These are phyloP conservation scores for Fonsecaea erecta DNA, from an alignment of 2,329 filamentous ascomycete genomes.

Conservation along the genomic window DNA sequence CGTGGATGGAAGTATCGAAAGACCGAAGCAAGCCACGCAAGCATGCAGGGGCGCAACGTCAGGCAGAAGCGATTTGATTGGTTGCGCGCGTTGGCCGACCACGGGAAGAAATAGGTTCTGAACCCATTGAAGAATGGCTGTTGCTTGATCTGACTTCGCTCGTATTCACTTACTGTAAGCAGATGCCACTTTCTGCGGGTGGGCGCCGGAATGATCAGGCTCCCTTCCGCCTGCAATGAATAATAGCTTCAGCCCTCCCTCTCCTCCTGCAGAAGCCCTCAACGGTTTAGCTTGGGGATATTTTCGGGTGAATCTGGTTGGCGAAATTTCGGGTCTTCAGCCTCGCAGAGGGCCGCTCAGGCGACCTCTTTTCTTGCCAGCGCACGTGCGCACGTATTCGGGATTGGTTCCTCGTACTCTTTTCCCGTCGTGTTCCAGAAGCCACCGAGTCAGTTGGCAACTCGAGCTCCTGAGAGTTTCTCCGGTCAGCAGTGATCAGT, in stretches of 20 bases:
- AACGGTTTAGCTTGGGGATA: too few relatives aligned
- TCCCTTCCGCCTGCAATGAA: background rate
- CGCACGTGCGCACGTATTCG: background rate
- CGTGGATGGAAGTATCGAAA: background rate
- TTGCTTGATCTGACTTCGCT: conserved; percentile 5
- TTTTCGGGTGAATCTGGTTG: background rate
- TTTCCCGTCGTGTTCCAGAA: background rate
- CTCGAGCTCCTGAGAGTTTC: background rate
- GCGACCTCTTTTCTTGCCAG: background rate
- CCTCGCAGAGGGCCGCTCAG: background rate
- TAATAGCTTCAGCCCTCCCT: too few relatives aligned
- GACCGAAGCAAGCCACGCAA: conserved; percentile 10
- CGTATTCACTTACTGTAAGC: conserved; percentile 8
- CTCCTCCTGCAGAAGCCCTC: background rate
- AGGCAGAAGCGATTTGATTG: conserved; percentile 9
- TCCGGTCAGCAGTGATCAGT: background rate
- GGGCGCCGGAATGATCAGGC: background rate
- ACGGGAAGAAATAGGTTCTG: background rate
- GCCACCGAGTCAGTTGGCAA: background rate
- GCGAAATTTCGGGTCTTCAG: background rate
- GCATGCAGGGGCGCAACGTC: background rate
- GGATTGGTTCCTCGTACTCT: background rate
- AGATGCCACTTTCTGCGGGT: background rate
- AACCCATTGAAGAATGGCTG: background rate
- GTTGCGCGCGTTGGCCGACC: background rate